Evolutionary conservation across 2,329 filamentous ascomycete species (phyloP).

Genomic region (Monilinia vaccinii-corymbosi): DNA sequence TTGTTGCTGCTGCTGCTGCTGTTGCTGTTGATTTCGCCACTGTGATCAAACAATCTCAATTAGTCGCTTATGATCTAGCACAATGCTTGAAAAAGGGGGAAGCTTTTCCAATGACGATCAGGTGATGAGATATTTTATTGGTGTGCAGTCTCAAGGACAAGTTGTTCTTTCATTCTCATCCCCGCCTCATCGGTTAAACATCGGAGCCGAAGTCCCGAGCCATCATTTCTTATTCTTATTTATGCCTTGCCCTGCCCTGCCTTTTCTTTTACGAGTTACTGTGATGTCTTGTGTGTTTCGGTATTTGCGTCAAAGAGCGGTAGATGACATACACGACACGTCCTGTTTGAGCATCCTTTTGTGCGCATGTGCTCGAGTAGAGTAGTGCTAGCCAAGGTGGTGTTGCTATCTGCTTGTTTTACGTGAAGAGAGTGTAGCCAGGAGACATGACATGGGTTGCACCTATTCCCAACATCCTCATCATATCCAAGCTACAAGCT

Average conservation of each 20-base stretch:
- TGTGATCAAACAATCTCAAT: background rate
- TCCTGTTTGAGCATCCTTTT: background rate
- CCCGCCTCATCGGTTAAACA: conserved; percentile 1
- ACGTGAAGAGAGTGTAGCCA: background rate
- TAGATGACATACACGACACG: background rate
- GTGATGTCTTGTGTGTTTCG: background rate
- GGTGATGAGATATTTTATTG: background rate
- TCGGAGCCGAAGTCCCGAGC: background rate
- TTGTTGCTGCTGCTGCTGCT: background rate
- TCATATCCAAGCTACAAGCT: background rate
- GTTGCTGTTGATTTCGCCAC: background rate
- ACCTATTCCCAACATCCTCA: background rate
- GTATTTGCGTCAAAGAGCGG: background rate
- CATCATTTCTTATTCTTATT: background rate
- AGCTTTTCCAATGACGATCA: background rate
- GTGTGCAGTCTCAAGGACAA: background rate
- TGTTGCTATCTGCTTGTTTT: background rate
- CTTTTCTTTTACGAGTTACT: background rate
- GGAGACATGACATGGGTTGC: background rate
- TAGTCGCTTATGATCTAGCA: background rate
- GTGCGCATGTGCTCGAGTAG: background rate
- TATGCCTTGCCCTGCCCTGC: too few species aligned
- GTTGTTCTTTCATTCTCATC: background rate
- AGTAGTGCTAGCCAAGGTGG: too few species aligned
- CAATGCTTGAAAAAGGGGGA: background rate